Base-by-base conservation (phyloP, 352 stramenopile species). In the Aphanomyces euteiches region DNA sequence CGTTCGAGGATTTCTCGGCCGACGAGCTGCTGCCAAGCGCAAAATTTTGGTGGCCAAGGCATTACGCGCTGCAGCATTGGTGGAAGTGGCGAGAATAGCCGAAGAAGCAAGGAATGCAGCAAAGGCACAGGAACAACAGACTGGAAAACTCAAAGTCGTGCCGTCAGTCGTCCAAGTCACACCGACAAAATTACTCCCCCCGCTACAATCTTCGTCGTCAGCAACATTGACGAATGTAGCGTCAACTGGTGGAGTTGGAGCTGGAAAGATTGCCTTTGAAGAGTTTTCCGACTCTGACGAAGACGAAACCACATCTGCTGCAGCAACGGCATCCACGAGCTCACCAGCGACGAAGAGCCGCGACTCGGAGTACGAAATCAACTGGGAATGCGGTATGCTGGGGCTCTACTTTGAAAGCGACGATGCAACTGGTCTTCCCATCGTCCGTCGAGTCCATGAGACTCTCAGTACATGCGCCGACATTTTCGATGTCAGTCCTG, bases 391-490 rank as follows among this genome's bases (percentile, higher is more conserved):
- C 28, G 87, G 87, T 13, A 66, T 93, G 7, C 75, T 95, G 10
- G 87, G 87, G 15, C 72, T 95, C 41, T 93, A 92, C 70, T 95
- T 95, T 43, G 87, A 92, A 70, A 92, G 85, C 45, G 87, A 95
- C 69, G 59, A 88, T 21, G 87, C 85, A 28, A 87, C 85, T 0
- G 85, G 87, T 4, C 91, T 95, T 81, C 87, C 87, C 3, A 90
- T 95, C 43, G 87, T 95, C 12, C 84, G 85, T n/a, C 84, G 87
- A 39, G 85, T 95, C 3, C 85, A 95, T 72, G 85, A 93, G 67
- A 93, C 85, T 73, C 72, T 93, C 67, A 95, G 87, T 67, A 92
- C 92, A 59, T 95, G 87, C 47, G 85, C 84, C 0, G 85, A 93
- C 61, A 93, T 95, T 38, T 48, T 40, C 17, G n/a, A 47, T 21